Percentiles rank a stretch among this genome's conserved stretches.
phyloP scores from a whole-genome alignment of 2,329 filamentous ascomycete species.

The Ceratocystis huliohia region DNA sequence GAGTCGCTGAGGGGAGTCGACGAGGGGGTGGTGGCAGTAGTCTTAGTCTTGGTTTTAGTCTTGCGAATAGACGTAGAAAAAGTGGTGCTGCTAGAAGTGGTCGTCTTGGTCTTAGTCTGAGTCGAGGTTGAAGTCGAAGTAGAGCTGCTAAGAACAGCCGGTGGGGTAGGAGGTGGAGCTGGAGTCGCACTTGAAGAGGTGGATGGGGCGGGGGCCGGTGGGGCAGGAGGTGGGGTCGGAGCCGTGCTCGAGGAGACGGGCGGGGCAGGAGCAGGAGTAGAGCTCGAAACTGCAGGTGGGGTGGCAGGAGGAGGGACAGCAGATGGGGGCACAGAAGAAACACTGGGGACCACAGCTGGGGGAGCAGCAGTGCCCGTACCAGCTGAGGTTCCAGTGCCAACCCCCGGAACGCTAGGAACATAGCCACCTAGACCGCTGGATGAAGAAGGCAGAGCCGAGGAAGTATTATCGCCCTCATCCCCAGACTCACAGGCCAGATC shows the following conservation, averaged over 20 bases:
- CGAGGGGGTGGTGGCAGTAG: neutral
- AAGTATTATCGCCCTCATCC: neutral
- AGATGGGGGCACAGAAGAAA: neutral
- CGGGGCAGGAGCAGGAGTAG: neutral
- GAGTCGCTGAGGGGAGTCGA: conserved; percentile 14
- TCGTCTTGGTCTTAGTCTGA: neutral
- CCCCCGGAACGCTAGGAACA: neutral
- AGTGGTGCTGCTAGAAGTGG: conserved; percentile 7
- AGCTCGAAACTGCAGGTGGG: neutral
- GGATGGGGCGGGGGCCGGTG: neutral
- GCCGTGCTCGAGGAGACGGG: neutral
- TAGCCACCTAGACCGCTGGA: neutral
- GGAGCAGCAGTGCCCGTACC: neutral
- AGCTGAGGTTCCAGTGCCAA: neutral
- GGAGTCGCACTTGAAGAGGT: neutral
- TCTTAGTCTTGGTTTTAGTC: conserved; percentile 7
- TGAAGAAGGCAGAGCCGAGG: neutral
- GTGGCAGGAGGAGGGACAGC: neutral
- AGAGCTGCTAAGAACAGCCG: neutral
- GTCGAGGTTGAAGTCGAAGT: conserved; percentile 2
- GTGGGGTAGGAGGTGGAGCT: neutral
- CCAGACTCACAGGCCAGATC: conserved; percentile 12
- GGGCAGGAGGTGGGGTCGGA: neutral
- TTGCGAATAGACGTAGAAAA: conserved; percentile 11
- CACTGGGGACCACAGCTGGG: neutral